These are phyloP conservation scores for Fusarium sp. DNA, from an alignment of 2,329 filamentous ascomycete genomes.

Conservation along the genomic window DNA sequence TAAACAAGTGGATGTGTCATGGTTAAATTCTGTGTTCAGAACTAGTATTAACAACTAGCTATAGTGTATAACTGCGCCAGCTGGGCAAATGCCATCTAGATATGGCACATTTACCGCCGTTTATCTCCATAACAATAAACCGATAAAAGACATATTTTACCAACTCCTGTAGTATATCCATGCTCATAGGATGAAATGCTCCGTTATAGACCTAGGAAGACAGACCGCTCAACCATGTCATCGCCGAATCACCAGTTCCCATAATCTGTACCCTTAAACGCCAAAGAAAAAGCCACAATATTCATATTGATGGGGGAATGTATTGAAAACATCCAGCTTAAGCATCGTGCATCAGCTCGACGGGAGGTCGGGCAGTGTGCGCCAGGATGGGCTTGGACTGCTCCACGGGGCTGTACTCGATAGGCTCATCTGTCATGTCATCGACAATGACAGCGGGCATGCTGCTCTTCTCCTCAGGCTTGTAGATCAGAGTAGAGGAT, in stretches of 20 bases:
- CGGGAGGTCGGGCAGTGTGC: constrained; percentile 71
- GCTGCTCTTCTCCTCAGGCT: constrained; percentile 67
- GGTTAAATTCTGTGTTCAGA: constrained; percentile 19
- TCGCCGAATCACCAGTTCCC: constrained; percentile 10
- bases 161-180: constrained; percentile 38
- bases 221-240: constrained; percentile 20
- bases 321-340: constrained; percentile 27
- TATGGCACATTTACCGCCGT: constrained; percentile 16
- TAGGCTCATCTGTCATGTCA: constrained; percentile 71
- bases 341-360: constrained; percentile 70
- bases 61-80: constrained; percentile 29
- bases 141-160: constrained; percentile 32
- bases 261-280: constrained; percentile 36
- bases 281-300: constrained; percentile 28
- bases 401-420: constrained; percentile 58
- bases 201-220: constrained; percentile 24
- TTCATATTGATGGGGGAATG: neutral
- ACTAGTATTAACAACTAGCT: constrained; percentile 23
- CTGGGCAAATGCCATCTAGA: constrained; percentile 9
- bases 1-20: neutral
- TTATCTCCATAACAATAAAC: constrained; percentile 15
- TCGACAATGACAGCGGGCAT: constrained; percentile 75
- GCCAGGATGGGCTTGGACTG: constrained; percentile 63
- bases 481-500: constrained; percentile 75
- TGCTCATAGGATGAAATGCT: constrained; percentile 36